Evolutionary conservation across 2,329 filamentous ascomycete species (phyloP).

Genomic region (Fusarium hainanense): DNA sequence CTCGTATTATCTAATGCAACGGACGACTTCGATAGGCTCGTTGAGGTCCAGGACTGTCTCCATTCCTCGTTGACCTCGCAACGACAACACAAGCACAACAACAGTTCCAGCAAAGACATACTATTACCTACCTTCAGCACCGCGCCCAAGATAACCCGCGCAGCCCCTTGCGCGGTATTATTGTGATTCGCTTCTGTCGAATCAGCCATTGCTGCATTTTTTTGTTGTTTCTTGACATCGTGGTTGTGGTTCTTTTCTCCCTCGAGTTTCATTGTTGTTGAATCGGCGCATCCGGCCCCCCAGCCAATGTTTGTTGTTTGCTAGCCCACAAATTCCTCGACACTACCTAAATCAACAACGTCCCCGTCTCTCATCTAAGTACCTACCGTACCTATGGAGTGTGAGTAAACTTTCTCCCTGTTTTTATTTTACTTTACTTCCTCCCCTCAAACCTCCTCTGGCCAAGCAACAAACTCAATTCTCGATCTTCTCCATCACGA

Average conservation of each 20-base stretch:
- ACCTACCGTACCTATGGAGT: slow-evolving; percentile 48
- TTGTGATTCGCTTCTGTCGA: slow-evolving; percentile 19
- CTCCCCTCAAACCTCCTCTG: slow-evolving; percentile 16
- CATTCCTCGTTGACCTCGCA: slow-evolving; percentile 56
- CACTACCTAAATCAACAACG: slow-evolving; percentile 47
- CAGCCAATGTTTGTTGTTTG: slow-evolving; percentile 56
- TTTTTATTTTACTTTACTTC: slow-evolving; percentile 19
- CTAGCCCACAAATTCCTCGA: slow-evolving; percentile 47
- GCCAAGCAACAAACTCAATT: slow-evolving; percentile 18
- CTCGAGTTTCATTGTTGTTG: slow-evolving; percentile 42
- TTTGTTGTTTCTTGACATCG: slow-evolving; percentile 31
- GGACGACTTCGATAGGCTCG: slow-evolving; percentile 21
- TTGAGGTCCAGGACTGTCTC: slow-evolving; percentile 28
- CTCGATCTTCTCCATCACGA: background rate
- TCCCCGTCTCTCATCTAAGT: slow-evolving; percentile 21
- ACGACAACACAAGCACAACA: slow-evolving; percentile 58
- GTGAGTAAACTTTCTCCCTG: slow-evolving; percentile 48
- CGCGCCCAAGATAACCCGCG: slow-evolving; percentile 42
- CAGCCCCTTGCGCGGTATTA: slow-evolving; percentile 27
- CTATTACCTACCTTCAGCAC: slow-evolving; percentile 46
- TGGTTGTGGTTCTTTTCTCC: slow-evolving; percentile 19
- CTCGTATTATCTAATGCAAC: slow-evolving; percentile 37
- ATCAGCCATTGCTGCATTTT: slow-evolving; percentile 8
- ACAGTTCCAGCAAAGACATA: slow-evolving; percentile 47
- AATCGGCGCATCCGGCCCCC: slow-evolving; percentile 45